These are phyloP conservation scores for Leucocoprinus sp. DNA, from an alignment of 768 basidiomycete species.

Conservation along the genomic window DNA sequence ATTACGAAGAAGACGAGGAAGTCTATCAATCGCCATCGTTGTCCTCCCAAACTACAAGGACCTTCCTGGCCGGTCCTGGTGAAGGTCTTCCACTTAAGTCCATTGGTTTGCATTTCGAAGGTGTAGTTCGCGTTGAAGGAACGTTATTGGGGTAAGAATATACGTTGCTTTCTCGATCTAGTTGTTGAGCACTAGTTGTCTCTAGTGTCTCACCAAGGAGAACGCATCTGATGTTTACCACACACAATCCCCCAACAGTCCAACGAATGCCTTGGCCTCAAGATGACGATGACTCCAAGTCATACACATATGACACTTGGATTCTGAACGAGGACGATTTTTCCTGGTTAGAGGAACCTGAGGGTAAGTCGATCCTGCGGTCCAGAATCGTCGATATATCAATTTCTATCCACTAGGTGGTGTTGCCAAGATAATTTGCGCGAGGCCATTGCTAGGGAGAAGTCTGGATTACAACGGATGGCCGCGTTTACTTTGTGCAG, in stretches of 20 bases:
- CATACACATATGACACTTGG: conserved; percentile 62
- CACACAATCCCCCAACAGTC: conserved; percentile 62
- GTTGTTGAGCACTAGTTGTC: conserved; percentile 6
- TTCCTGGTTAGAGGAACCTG: conserved; percentile 65
- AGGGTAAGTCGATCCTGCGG: conserved; percentile 40
- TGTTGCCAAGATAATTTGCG: conserved; percentile 56
- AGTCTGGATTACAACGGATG: conserved; percentile 82
- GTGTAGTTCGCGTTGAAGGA: conserved; percentile 75
- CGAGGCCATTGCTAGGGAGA: conserved; percentile 55
- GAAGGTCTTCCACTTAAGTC: conserved; percentile 65
- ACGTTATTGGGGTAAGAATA: conserved; percentile 52
- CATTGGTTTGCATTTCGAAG: conserved; percentile 67
- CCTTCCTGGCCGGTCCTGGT: conserved; percentile 74
- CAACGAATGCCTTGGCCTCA: conserved; percentile 83
- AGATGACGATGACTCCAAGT: conserved; percentile 29
- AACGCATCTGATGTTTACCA: conserved; percentile 65
- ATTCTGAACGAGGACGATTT: conserved; percentile 55
- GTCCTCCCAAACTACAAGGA: conserved; percentile 48
- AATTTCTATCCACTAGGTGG: conserved; percentile 35
- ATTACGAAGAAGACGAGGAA: conserved; percentile 43
- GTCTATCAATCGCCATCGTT: conserved; percentile 50
- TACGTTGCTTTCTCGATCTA: not conserved
- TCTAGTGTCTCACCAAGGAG: conserved; percentile 68
- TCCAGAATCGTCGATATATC: not conserved
- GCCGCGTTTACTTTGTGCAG: conserved; percentile 71